Conservation (phyloP, 1,284 basidiomycete genomes). For the Fomitiporia mediterranea region DNA sequence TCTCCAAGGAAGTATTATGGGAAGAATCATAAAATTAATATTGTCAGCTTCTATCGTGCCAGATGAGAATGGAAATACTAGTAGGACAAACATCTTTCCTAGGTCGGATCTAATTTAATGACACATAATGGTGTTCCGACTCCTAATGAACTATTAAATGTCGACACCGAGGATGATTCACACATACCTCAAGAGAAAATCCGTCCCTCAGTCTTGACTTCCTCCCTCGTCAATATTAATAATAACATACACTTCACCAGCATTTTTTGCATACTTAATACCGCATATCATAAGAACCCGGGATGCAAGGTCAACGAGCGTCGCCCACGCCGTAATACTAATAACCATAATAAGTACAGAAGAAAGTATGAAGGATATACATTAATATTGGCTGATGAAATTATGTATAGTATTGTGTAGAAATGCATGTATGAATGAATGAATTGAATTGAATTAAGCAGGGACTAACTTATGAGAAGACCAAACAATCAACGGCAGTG, state of each 20-base stretch:
- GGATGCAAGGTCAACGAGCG: conserved; percentile 27
- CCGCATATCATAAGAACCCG: conserved; percentile 39
- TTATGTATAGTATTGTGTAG: conserved; percentile 28
- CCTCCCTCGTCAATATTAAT: conserved; percentile 50
- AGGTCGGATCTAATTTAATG: conserved; percentile 87
- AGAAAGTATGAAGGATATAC: conserved; percentile 41
- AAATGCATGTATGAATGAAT: too few relatives aligned
- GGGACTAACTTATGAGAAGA: too few relatives aligned
- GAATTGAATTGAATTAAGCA: too few relatives aligned
- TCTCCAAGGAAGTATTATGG: conserved; percentile 89
- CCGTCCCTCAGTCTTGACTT: conserved; percentile 54
- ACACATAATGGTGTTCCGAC: conserved; percentile 96
- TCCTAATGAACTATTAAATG: conserved; percentile 90
- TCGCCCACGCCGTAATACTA: conserved; percentile 36
- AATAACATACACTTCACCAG: conserved; percentile 46
- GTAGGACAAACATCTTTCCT: conserved; percentile 85
- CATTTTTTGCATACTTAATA: conserved; percentile 51
- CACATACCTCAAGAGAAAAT: conserved; percentile 42
- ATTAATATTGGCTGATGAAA: conserved; percentile 39
- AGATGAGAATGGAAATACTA: background rate
- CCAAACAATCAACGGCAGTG: too few relatives aligned
- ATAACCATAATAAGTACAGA: conserved; percentile 43
- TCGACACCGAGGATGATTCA: conserved; percentile 95
- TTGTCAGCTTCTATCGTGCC: background rate
- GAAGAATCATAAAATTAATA: too few relatives aligned